phyloP scores from a whole-genome alignment of 2,329 filamentous ascomycete genomes.

The Mycosphaerella sp. region DNA sequence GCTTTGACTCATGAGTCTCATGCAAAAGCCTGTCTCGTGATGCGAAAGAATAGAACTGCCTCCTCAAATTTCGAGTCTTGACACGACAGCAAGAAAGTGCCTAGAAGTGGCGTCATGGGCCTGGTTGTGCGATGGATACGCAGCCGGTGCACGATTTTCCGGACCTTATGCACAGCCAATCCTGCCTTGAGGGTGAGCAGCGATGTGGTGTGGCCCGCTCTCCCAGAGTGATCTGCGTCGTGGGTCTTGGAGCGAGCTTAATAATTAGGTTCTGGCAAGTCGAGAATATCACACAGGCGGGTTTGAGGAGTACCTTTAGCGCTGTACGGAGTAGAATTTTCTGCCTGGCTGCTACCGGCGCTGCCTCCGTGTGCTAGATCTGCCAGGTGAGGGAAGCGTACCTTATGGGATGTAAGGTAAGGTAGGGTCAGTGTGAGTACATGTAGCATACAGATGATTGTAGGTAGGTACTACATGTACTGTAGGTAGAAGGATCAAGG shows the following conservation, averaged over 20 bases:
- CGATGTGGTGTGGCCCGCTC: not conserved
- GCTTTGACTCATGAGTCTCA: conserved; percentile 16
- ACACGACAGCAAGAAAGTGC: conserved; percentile 1
- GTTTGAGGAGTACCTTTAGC: not conserved
- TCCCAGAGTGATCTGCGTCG: conserved; percentile 7
- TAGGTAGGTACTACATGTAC: too few relatives aligned
- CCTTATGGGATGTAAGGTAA: too few relatives aligned
- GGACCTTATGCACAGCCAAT: conserved; percentile 3
- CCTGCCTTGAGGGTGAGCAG: conserved; percentile 1
- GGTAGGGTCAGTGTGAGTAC: too few relatives aligned
- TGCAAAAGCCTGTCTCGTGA: conserved; percentile 11
- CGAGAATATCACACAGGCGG: conserved; percentile 6
- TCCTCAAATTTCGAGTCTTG: not conserved
- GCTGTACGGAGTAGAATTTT: not conserved
- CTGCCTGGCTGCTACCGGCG: not conserved
- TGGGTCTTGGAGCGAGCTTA: conserved; percentile 5
- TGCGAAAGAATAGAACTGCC: not conserved
- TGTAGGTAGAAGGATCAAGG: too few relatives aligned
- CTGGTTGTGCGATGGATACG: conserved; percentile 2
- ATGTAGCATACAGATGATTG: too few relatives aligned
- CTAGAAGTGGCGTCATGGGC: not conserved
- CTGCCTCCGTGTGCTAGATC: not conserved
- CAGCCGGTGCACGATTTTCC: not conserved
- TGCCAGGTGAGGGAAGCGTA: too few relatives aligned
- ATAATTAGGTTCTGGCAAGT: not conserved